Evolutionary conservation across 495 filamentous ascomycete genomes (phyloP).

Genomic region (Aspergillus diversus): DNA sequence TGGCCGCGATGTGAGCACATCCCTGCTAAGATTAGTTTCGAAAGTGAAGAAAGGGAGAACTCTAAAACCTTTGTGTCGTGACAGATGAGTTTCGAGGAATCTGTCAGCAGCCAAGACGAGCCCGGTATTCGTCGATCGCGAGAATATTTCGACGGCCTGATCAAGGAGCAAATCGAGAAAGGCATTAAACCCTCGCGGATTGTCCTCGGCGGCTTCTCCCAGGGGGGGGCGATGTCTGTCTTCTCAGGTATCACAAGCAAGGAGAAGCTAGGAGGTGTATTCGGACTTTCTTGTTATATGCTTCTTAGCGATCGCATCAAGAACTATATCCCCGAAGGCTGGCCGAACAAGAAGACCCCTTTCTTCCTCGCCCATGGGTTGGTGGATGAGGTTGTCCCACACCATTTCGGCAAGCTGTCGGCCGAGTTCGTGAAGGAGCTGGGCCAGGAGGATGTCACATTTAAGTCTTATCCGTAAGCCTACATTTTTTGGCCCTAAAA

Average conservation of each 20-base stretch:
- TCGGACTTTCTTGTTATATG: slow-evolving; percentile 83
- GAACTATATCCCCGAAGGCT: slow-evolving; percentile 63
- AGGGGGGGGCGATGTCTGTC: slow-evolving; percentile 63
- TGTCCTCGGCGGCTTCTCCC: slow-evolving; percentile 73
- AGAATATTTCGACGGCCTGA: slow-evolving; percentile 76
- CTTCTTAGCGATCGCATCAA: slow-evolving; percentile 72
- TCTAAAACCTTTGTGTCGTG: background rate
- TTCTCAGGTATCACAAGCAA: slow-evolving; percentile 71
- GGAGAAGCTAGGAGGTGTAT: slow-evolving; percentile 81
- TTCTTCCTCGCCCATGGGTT: slow-evolving; percentile 89
- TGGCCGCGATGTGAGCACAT: slow-evolving; percentile 43
- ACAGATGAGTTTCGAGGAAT: slow-evolving; percentile 53
- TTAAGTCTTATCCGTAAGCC: slow-evolving; percentile 73
- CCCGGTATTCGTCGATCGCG: slow-evolving; percentile 72
- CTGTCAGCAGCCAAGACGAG: slow-evolving; percentile 69
- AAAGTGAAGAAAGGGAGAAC: background rate
- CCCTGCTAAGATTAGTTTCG: background rate
- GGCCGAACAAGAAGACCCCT: slow-evolving; percentile 75
- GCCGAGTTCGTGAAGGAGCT: slow-evolving; percentile 62
- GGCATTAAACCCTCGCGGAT: slow-evolving; percentile 85
- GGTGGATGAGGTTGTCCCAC: slow-evolving; percentile 69
- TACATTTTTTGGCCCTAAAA: slow-evolving; percentile 21
- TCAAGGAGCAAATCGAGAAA: slow-evolving; percentile 79
- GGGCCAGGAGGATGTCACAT: slow-evolving; percentile 69
- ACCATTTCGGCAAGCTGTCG: slow-evolving; percentile 67